A percentile compares a stretch with the other conserved stretches of the same genome.
These are phyloP conservation scores for Fusarium annulatum DNA, from an alignment of 2,329 filamentous ascomycete genomes.

Conservation along the genomic window DNA sequence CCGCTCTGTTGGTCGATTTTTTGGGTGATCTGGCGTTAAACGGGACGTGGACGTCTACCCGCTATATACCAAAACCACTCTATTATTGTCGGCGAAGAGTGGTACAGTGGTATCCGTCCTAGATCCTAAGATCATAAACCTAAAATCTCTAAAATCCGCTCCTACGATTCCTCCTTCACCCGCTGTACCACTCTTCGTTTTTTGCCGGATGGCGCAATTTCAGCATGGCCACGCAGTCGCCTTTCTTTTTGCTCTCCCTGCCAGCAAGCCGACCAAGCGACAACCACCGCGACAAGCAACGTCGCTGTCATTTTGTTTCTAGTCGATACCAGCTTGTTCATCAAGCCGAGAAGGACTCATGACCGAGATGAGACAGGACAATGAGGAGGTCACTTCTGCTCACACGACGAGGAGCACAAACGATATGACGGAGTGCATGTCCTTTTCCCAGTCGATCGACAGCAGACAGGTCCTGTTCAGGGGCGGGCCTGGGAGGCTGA, in stretches of 20 bases:
- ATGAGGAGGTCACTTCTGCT: neutral
- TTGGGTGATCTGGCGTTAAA: neutral
- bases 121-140: neutral
- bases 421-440: no score
- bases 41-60: neutral
- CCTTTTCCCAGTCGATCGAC: no score
- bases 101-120: conserved; percentile 6
- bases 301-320: accelerated
- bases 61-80: neutral
- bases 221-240: neutral
- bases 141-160: neutral
- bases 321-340: neutral
- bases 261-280: neutral
- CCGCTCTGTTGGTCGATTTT: neutral
- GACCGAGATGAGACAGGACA: neutral
- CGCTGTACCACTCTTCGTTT: neutral
- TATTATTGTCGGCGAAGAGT: neutral
- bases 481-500: neutral
- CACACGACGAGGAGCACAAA: neutral
- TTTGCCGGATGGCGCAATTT: neutral
- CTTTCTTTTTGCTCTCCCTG: neutral
- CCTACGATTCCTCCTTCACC: neutral
- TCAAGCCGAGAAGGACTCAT: neutral
- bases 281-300: neutral
- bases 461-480: neutral